Conservation (phyloP, 331 rosid species). For the Saraca asoca region DNA sequence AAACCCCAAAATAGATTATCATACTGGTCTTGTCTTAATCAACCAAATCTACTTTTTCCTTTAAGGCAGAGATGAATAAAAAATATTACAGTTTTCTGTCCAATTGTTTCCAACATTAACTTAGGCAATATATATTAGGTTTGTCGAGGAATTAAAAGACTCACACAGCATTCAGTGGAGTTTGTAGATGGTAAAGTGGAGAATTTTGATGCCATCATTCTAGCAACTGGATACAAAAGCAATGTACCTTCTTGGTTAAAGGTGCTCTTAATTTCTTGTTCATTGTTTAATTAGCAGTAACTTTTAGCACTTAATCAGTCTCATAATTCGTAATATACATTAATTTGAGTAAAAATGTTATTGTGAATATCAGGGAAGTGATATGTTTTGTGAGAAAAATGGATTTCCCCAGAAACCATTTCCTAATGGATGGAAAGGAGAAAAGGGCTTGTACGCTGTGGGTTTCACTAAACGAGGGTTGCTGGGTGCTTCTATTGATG, state of each 20-base stretch:
- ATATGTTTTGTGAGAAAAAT: conserved; percentile 75
- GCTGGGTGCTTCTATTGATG: conserved; percentile 85
- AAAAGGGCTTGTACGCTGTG: conserved; percentile 73
- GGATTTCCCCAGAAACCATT: conserved; percentile 72
- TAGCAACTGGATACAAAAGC: conserved; percentile 93
- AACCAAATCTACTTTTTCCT: too few relatives aligned
- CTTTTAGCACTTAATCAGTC: neutral
- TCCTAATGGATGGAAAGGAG: conserved; percentile 96
- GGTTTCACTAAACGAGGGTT: conserved; percentile 93
- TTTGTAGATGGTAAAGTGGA: conserved; percentile 78
- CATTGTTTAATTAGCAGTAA: conserved; percentile 6
- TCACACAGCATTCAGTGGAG: conserved; percentile 62
- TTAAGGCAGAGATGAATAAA: neutral
- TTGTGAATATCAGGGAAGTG: conserved; percentile 54
- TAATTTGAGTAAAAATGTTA: neutral
- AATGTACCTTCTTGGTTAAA: conserved; percentile 92
- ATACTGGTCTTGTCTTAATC: conserved; percentile 35
- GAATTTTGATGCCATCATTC: conserved; percentile 73
- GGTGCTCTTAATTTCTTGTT: conserved; percentile 42
- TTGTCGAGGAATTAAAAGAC: conserved; percentile 67
- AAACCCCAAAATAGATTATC: conserved; percentile 8
- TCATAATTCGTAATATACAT: neutral
- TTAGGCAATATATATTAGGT: conserved; percentile 48
- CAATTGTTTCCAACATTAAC: conserved; percentile 31
- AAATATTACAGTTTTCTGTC: neutral